Percentiles rank a stretch among this genome's conserved stretches.
Conservation (phyloP, 1,139 yeast genomes). For the Magnusiomyces tetraspermus region DNA sequence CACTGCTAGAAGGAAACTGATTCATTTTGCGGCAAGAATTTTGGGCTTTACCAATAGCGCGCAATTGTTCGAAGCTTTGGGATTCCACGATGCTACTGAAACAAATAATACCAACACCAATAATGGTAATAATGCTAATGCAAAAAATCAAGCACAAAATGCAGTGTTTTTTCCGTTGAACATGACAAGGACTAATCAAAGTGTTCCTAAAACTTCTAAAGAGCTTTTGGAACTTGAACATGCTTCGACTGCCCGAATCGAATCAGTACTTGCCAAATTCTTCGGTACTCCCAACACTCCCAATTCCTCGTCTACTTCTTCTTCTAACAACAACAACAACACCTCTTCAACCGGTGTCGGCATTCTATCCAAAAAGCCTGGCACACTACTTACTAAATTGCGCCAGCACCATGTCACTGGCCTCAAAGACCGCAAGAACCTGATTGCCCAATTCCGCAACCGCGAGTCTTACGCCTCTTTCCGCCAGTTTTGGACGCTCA, state of each 20-base stretch:
- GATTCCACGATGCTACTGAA: background rate
- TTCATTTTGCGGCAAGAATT: conserved; percentile 39
- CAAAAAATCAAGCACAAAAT: background rate
- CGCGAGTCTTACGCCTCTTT: conserved; percentile 43
- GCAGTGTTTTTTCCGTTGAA: background rate
- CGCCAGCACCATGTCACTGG: conserved; percentile 2
- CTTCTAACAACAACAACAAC: background rate
- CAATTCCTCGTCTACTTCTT: too few relatives aligned
- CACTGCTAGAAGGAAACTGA: conserved; percentile 32
- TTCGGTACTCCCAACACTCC: background rate
- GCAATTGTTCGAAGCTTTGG: background rate
- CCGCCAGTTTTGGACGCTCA: conserved; percentile 43
- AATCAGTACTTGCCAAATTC: background rate
- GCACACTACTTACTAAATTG: conserved; percentile 4
- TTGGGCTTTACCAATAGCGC: conserved; percentile 30
- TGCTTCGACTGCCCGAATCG: conserved; percentile 4
- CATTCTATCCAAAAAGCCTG: background rate
- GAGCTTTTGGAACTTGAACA: conserved; percentile 2
- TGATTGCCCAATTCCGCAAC: conserved; percentile 40
- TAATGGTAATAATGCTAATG: background rate
- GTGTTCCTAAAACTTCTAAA: background rate
- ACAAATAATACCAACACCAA: background rate
- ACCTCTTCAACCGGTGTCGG: background rate
- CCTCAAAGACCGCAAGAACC: background rate
- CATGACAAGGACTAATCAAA: background rate